phyloP scores from a whole-genome alignment of 305 asterid species.

The Plantago coronopus region DNA sequence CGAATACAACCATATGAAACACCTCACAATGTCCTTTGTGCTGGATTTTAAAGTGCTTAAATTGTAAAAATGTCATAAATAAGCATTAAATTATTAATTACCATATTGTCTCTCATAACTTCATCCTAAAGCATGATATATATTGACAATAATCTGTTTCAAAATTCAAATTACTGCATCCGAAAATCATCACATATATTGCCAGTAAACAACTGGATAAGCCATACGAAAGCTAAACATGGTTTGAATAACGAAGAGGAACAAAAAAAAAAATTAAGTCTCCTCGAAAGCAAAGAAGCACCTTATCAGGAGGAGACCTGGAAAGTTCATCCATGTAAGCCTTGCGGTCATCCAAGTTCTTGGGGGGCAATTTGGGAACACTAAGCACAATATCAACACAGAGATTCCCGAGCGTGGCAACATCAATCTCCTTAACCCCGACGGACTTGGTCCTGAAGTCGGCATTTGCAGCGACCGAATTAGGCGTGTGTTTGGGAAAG shows the following conservation, averaged over 20 bases:
- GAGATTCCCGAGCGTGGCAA: constrained; percentile 83
- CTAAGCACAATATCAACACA: constrained; percentile 86
- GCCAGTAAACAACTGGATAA: constrained; percentile 1
- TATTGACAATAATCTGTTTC: background rate
- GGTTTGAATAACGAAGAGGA: background rate
- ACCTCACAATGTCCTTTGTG: too few relatives aligned
- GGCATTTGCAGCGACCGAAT: constrained; percentile 38
- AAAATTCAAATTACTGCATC: too few relatives aligned
- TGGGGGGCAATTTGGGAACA: constrained; percentile 83
- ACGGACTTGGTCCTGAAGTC: constrained; percentile 25
- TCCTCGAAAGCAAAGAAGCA: constrained; percentile 11
- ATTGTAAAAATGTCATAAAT: too few relatives aligned
- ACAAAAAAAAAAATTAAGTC: background rate
- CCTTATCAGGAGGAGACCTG: constrained; percentile 89
- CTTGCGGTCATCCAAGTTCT: constrained; percentile 52
- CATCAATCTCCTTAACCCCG: constrained; percentile 63
- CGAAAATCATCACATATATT: too few relatives aligned
- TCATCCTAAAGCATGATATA: too few relatives aligned
- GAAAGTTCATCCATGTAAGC: constrained; percentile 69
- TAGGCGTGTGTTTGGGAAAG: constrained; percentile 35
- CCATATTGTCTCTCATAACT: too few relatives aligned
- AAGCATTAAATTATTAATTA: too few relatives aligned
- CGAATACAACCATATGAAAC: too few relatives aligned
- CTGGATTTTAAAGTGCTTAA: too few relatives aligned
- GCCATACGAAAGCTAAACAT: too few relatives aligned